phyloP scores from a whole-genome alignment of 2,329 filamentous ascomycete genomes.

The Exserohilum turcica region DNA sequence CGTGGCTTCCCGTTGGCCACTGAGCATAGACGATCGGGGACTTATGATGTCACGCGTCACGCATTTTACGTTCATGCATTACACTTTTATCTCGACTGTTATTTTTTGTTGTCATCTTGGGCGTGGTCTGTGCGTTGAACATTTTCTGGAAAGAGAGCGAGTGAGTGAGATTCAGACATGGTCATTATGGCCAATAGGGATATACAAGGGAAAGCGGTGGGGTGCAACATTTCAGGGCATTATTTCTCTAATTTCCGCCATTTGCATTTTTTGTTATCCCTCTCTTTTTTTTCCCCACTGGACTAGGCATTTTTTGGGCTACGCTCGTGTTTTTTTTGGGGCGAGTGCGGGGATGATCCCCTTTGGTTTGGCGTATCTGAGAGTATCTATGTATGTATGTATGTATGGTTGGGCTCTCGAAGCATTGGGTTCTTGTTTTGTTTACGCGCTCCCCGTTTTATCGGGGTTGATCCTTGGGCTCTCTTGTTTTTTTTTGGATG shows the following conservation, averaged over 20 bases:
- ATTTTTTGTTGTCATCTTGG: slow-evolving; percentile 4
- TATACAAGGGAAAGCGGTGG: neutral
- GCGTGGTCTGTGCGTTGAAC: slow-evolving; percentile 1
- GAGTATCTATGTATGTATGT: too few relatives aligned
- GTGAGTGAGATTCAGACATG: neutral
- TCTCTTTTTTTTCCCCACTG: neutral
- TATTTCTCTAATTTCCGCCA: neutral
- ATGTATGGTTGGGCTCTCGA: neutral
- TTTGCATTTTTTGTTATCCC: neutral
- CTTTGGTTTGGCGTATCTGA: neutral
- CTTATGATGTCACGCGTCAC: slow-evolving; percentile 34
- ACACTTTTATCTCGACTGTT: slow-evolving; percentile 6
- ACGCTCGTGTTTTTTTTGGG: neutral
- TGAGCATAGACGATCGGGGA: slow-evolving; percentile 22
- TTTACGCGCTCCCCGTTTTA: too few relatives aligned
- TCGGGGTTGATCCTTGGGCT: too few relatives aligned
- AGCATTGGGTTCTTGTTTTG: too few relatives aligned
- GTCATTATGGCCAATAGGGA: neutral
- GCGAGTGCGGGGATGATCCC: slow-evolving; percentile 4
- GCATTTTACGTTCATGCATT: slow-evolving; percentile 19
- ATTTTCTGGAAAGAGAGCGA: neutral
- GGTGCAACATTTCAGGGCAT: neutral
- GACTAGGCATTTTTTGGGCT: neutral
- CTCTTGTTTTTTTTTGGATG: too few relatives aligned
- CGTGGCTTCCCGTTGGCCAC: slow-evolving; percentile 57